phyloP scores from a whole-genome alignment of 2,329 filamentous ascomycete genomes.

The Cercospora brassicicola region DNA sequence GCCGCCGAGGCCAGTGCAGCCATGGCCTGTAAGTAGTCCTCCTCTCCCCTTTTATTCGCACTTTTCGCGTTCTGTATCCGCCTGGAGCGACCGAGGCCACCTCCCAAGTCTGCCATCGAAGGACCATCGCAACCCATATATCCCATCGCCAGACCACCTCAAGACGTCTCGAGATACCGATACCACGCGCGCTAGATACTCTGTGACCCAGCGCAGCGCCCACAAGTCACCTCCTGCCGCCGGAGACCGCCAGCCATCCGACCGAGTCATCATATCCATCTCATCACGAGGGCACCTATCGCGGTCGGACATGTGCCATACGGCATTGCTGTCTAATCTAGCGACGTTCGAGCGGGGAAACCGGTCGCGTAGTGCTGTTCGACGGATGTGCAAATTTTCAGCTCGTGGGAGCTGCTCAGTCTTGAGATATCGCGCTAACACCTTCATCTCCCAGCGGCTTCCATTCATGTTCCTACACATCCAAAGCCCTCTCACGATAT shows the following conservation, averaged over 20 bases:
- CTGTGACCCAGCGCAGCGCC: conserved; percentile 21
- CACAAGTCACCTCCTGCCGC: conserved; percentile 13
- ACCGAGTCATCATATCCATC: conserved; percentile 31
- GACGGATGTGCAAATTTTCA: conserved; percentile 36
- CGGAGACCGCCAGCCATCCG: conserved; percentile 23
- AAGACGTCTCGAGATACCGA: conserved; percentile 24
- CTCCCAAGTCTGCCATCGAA: conserved; percentile 31
- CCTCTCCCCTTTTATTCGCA: conserved; percentile 40
- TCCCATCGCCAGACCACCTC: conserved; percentile 30
- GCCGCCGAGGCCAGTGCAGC: conserved; percentile 40
- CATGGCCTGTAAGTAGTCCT: conserved; percentile 60
- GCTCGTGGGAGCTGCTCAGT: conserved; percentile 32
- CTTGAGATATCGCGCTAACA: conserved; percentile 44
- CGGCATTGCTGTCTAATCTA: conserved; percentile 27
- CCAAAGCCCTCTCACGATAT: conserved; percentile 52
- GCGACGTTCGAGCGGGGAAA: conserved; percentile 40
- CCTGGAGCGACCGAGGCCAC: conserved; percentile 22
- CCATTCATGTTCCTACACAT: conserved; percentile 62
- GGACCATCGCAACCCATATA: conserved; percentile 30
- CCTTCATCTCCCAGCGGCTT: conserved; percentile 55
- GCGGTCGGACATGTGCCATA: conserved; percentile 44
- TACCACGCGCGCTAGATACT: conserved; percentile 17
- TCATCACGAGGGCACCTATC: conserved; percentile 36
- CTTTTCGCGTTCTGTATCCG: conserved; percentile 16
- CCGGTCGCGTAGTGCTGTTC: conserved; percentile 45